A percentile compares a stretch with the other conserved stretches of the same genome.
phyloP scores from a whole-genome alignment of 73 alveolate genomes.

The Breviolum minutum region DNA sequence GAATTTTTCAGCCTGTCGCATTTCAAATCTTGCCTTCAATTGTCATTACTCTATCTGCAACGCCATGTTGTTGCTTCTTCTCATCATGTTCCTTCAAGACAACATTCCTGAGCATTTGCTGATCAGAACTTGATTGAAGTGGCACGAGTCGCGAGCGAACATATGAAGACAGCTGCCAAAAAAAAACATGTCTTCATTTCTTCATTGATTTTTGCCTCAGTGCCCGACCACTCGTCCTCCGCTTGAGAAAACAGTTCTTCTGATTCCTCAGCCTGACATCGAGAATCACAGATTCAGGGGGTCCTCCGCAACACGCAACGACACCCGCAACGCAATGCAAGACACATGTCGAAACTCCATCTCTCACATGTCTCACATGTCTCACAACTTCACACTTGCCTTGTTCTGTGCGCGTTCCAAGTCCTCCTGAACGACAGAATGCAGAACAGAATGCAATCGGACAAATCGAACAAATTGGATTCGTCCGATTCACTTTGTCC shows the following conservation, averaged over 20 bases:
- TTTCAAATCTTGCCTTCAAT: background rate
- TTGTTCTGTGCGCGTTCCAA: background rate
- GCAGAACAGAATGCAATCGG: background rate
- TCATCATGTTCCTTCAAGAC: background rate
- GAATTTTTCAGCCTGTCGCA: background rate
- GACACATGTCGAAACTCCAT: too few relatives aligned
- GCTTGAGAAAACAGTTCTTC: background rate
- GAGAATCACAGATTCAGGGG: background rate
- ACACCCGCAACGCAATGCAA: too few relatives aligned
- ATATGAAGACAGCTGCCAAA: too few relatives aligned
- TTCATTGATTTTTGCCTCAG: background rate
- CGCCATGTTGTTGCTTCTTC: constrained; percentile 8
- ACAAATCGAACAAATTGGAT: background rate
- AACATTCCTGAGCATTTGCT: background rate
- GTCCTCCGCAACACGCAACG: too few relatives aligned
- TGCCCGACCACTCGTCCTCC: background rate
- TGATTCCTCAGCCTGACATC: background rate
- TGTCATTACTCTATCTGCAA: background rate
- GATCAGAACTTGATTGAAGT: too few relatives aligned
- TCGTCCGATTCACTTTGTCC: background rate
- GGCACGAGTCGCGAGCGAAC: too few relatives aligned
- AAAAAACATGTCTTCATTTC: too few relatives aligned
- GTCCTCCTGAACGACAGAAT: background rate
- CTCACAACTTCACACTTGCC: too few relatives aligned
- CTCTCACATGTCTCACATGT: too few relatives aligned